A percentile compares a stretch with the other conserved stretches of the same genome.
Conservation (phyloP, 2,329 filamentous ascomycete genomes). For the Monascus ruber region DNA sequence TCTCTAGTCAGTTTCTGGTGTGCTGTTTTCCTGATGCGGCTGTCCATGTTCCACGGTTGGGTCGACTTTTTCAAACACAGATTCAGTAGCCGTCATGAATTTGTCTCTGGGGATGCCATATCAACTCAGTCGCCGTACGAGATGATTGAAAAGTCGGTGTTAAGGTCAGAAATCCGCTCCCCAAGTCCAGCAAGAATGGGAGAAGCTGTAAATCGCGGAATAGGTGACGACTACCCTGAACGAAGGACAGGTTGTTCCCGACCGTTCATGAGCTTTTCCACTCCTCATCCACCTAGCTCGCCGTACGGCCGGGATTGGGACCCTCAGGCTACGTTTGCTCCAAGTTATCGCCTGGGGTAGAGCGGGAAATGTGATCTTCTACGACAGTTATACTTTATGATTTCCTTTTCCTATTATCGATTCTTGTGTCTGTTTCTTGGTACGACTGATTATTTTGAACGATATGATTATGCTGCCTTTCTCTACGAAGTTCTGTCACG, state of each 20-base stretch:
- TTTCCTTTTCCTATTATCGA: too few relatives aligned
- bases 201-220: conserved; percentile 9
- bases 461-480: too few relatives aligned
- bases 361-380: background rate
- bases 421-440: too few relatives aligned
- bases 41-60: conserved; percentile 82
- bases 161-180: conserved; percentile 10
- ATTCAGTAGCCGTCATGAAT: conserved; percentile 54
- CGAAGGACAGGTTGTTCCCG: conserved; percentile 36
- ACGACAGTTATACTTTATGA: too few relatives aligned
- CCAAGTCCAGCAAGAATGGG: conserved; percentile 7
- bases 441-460: too few relatives aligned
- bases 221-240: conserved; percentile 20
- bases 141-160: conserved; percentile 47
- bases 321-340: conserved; percentile 25
- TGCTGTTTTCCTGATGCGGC: conserved; percentile 67
- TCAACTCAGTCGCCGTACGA: conserved; percentile 63
- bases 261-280: conserved; percentile 39
- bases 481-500: too few relatives aligned
- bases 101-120: conserved; percentile 76
- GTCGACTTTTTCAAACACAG: conserved; percentile 47
- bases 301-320: conserved; percentile 23
- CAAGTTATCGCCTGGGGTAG: conserved; percentile 4
- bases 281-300: conserved; percentile 32
- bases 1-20: conserved; percentile 80